Base-by-base conservation (phyloP, 495 filamentous ascomycete genomes). In the Aspergillus nidulans region DNA sequence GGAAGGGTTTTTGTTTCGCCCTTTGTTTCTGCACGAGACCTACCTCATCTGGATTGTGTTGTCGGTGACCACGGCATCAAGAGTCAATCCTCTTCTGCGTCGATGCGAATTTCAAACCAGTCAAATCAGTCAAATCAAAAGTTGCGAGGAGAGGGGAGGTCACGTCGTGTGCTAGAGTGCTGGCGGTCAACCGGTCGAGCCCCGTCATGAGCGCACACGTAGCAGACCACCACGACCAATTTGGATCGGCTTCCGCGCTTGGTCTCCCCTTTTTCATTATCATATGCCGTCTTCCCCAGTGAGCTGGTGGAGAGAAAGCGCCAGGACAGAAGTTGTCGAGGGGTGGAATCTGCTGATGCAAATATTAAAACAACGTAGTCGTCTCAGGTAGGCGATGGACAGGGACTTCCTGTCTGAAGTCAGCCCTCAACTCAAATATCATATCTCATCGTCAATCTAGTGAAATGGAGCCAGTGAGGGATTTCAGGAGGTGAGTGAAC, bases 181-280 rank as follows among this genome's bases (percentile, higher is more conserved):
- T 61, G 66, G 60, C 53, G 58, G 59, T 63, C 61, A 62, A 53
- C 49, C 44, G 38, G 24, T 46, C 41, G 45, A 53, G 53, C 61
- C 64, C 63, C 65, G 63, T 66, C 62, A 69, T 56, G 46, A 54
- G 58, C 67, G 68, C 64, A 66, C 66, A 73, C 71, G 70, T 71
- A 70, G 69, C 68, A 60, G 43, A 49, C 34, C 38, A 55, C 55
- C 51, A 19, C 53, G 48, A 57, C 55, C 61, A 57, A 65, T 58
- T 61, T 61, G 57, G 57, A 60, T 67, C 62, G 56, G 39, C 55
- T 61, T 58, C 49, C 50, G 58, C 56, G 56, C 62, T 57, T 58
- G 52, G 47, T 50, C 49, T 46, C 28, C 42, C 30, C 48, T 30
- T 34, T 34, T 50, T 56, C n/a, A n/a, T n/a, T 41, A 42, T 49